phyloP scores from a whole-genome alignment of 768 basidiomycete genomes.

The Hericium alpestre region DNA sequence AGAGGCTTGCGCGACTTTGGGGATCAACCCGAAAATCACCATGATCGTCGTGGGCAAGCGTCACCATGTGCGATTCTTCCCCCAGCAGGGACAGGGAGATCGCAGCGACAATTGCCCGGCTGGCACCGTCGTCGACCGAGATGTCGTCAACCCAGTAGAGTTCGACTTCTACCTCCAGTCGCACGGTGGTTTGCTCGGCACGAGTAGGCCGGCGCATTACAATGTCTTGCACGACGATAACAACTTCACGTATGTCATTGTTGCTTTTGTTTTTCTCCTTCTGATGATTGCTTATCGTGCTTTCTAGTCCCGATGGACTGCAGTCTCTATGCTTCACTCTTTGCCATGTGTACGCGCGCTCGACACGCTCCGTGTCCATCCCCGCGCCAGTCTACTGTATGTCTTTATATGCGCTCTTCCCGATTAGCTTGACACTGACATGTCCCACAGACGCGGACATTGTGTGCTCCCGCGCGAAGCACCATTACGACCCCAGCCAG shows the following conservation, averaged over 20 bases:
- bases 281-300: constrained; percentile 3
- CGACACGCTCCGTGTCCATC: constrained; percentile 73
- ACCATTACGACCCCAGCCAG: constrained; percentile 64
- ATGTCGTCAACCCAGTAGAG: constrained; percentile 59
- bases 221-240: constrained; percentile 45
- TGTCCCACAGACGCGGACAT: constrained; percentile 58
- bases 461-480: constrained; percentile 66
- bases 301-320: constrained; percentile 47
- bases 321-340: constrained; percentile 66
- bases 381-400: constrained; percentile 76
- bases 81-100: constrained; percentile 38
- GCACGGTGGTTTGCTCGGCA: constrained; percentile 70
- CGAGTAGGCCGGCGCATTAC: constrained; percentile 59
- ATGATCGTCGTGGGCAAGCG: constrained; percentile 74
- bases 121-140: constrained; percentile 67
- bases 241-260: constrained; percentile 39
- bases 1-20: constrained; percentile 55
- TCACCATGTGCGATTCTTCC: constrained; percentile 61
- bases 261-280: not conserved
- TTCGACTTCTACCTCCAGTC: constrained; percentile 74
- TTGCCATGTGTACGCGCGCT: constrained; percentile 72
- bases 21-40: constrained; percentile 58
- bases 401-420: constrained; percentile 15
- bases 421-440: not conserved
- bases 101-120: constrained; percentile 65